These are phyloP conservation scores for Artemisia tridentata DNA, from an alignment of 129 eudicot species.

Conservation along the genomic window DNA sequence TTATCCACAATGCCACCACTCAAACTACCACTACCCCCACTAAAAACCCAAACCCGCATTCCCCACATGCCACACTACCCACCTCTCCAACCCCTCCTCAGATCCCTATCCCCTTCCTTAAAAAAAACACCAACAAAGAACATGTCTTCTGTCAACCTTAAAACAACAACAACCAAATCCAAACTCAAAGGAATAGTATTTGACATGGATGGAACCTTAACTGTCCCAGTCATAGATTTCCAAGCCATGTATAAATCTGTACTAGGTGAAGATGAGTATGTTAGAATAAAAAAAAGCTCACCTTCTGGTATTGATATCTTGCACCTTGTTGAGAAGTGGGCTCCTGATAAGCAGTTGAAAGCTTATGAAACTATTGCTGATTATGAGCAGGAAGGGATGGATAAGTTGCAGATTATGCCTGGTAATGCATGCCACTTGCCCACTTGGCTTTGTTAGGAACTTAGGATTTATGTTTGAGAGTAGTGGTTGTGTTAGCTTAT, in stretches of 20 bases:
- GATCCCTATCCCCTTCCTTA: too few species aligned
- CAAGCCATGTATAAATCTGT: constrained; percentile 90
- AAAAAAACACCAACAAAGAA: too few species aligned
- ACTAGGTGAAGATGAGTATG: constrained; percentile 67
- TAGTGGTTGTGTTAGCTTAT: too few species aligned
- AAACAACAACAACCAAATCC: constrained; percentile 39
- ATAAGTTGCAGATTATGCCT: constrained; percentile 83
- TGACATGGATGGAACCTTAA: constrained; percentile 99
- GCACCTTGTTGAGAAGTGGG: constrained; percentile 70
- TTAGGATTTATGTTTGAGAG: too few species aligned
- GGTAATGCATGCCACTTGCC: too few species aligned
- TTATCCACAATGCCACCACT: constrained; percentile 16
- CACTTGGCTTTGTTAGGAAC: too few species aligned
- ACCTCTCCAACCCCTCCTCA: neutral
- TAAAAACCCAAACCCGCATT: constrained; percentile 6
- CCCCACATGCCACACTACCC: constrained; percentile 13
- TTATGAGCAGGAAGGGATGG: constrained; percentile 67
- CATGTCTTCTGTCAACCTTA: neutral
- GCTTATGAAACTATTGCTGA: constrained; percentile 79
- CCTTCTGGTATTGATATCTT: constrained; percentile 85
- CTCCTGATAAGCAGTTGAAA: constrained; percentile 49
- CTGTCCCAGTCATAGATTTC: constrained; percentile 90
- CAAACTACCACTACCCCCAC: constrained; percentile 3
- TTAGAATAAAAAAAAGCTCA: constrained; percentile 33
- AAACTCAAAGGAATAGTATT: constrained; percentile 79